Base-by-base conservation (phyloP, 768 basidiomycete genomes). In the Tulasnella sp. region DNA sequence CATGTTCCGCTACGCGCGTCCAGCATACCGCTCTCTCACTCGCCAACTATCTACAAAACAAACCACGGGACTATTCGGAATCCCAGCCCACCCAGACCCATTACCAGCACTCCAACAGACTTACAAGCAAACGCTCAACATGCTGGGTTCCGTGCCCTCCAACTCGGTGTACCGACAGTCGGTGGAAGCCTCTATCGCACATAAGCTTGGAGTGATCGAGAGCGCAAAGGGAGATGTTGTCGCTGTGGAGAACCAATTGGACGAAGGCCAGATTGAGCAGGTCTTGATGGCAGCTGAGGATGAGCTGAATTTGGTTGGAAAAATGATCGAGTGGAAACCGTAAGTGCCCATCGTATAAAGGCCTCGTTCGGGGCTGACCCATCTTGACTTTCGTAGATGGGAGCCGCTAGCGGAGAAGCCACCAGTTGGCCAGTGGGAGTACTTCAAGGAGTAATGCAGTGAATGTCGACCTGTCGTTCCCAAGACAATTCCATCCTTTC, bases 251-350 rank as follows among this genome's bases (percentile, higher is more conserved):
- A 90, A 88, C 84, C 89, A 90, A 84, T 84, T 98, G 56, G 89
- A 92, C 74, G 94, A 94, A 84, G 94, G 95, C 0, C 91, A 94
- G 82, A 94, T 98, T 62, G 97, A 99, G 87, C 89, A 95, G 85
- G 89, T 93, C 44, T 83, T 99, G 82, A 89, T 91, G 82, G 91
- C 94, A 85, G 97, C 96, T 16, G 86, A 91, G 82, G 93, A 93
- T 83, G 97, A 99, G 85, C 87, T 95, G 78, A 87, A 87, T 78
- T 87, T 98, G 52, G 94, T 88, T 6, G 87, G 87, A 42, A 94
- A 94, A 86, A 94, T 98, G 92, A 84, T 92, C n/a, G 93, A 96
- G 84, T 99, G 95, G 96, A 97, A 97, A 87, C 90, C 94, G 97
- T 98, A 85, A 85, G 96, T 92, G 42, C 10, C 39, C 76, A 27